Base-by-base conservation (phyloP, 2,329 filamentous ascomycete species). In the Neofusicoccum sp. region DNA sequence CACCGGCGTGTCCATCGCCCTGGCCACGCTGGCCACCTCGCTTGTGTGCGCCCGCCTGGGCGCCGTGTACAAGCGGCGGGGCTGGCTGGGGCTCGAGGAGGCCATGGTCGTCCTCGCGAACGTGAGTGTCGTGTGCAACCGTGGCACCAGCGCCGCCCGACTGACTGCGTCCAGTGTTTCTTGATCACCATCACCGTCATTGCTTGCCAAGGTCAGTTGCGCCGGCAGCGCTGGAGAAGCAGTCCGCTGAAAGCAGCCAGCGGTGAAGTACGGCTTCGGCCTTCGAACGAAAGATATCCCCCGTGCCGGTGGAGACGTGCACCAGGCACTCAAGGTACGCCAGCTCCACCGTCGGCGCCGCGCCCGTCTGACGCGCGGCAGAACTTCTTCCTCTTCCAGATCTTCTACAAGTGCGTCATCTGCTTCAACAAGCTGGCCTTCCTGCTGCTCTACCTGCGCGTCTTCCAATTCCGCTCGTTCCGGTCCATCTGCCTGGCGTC, bases 341-440 rank as follows among this genome's bases (percentile, higher is more conserved):
- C 33, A 5, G 24, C 31, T 4, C 2, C 41, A 45, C 6, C 6
- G 9, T 1, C 16, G 6, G 4, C 9, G 6, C 41, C 11, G 41
- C 41, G 24, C 41, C n/a, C n/a, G 12, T 43, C 6, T 4, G 14
- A 38, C 34, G 34, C 34, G 14, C 20, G 20, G 3, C 45, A 70
- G 68, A 66, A 58, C 33, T 70, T 69, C 61, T 70, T 65, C 63
- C 54, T 68, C 8, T 66, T 67, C 1, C 64, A 67, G 14, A 30
- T 63, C 2, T 68, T 69, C 61, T 69, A 70, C 61, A 66, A 60
- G 6, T 61, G 69, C 16, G 65, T 65, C 14, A 70, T 67, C 28
- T 64, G 63, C 36, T 66, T 69, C 60, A 69, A 67, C 60, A 69
- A 70, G 47, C 65, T 70, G 61, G 66, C 67, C 1, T 68, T 69